These are phyloP conservation scores for Arthromyces matolae DNA, from an alignment of 768 basidiomycete species.

Conservation along the genomic window DNA sequence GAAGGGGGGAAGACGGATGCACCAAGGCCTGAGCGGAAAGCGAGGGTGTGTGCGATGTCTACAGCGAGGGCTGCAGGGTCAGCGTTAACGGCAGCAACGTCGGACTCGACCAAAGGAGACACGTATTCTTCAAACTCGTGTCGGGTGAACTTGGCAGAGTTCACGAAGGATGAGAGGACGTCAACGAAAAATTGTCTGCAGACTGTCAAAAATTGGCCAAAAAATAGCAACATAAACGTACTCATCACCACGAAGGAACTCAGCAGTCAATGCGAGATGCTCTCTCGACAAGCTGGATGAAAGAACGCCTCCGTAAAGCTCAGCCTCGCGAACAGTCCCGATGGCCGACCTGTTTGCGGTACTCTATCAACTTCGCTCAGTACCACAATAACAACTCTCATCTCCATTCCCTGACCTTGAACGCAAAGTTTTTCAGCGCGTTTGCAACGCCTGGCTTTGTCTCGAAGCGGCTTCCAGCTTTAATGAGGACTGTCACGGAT, in stretches of 20 bases:
- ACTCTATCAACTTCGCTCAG: conserved; percentile 47
- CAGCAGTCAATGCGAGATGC: conserved; percentile 89
- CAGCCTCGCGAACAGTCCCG: conserved; percentile 87
- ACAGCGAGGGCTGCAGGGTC: conserved; percentile 69
- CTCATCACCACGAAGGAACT: conserved; percentile 96
- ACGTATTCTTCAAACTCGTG: conserved; percentile 79
- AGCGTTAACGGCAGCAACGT: conserved; percentile 55
- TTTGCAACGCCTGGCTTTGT: conserved; percentile 87
- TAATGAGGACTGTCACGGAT: conserved; percentile 85
- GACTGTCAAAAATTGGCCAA: background rate
- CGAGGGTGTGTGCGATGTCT: conserved; percentile 84
- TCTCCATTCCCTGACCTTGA: conserved; percentile 65
- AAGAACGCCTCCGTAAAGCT: conserved; percentile 89
- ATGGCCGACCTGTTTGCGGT: conserved; percentile 83
- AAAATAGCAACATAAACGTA: conserved; percentile 43
- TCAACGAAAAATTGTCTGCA: conserved; percentile 85
- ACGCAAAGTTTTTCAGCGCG: conserved; percentile 96
- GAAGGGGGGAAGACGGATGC: conserved; percentile 82
- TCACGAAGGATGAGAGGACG: conserved; percentile 79
- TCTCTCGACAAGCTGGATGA: conserved; percentile 83
- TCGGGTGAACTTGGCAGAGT: conserved; percentile 76
- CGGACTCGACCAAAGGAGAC: conserved; percentile 63
- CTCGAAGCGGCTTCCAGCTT: conserved; percentile 90
- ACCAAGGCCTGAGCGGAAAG: conserved; percentile 94
- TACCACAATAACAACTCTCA: background rate